phyloP scores from a whole-genome alignment of 345 rosid species.

The Bretschneidera sinensis region DNA sequence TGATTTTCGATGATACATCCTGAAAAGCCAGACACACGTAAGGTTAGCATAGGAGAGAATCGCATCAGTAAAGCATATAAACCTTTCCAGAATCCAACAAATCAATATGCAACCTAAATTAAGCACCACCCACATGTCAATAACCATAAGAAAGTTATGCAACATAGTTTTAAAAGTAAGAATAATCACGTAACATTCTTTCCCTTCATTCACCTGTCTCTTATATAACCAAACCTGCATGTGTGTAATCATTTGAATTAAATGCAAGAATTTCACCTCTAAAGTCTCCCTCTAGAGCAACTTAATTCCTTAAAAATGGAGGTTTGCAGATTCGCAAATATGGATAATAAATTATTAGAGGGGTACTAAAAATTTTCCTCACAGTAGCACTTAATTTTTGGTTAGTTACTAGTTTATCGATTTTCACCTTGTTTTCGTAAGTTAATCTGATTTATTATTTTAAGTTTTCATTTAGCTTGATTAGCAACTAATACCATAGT shows the following conservation, averaged over 20 bases:
- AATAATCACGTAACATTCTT: too few relatives aligned
- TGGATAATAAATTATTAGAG: too few relatives aligned
- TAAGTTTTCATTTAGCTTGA: too few relatives aligned
- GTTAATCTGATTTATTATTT: neutral
- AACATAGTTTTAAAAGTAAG: too few relatives aligned
- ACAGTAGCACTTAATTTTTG: neutral
- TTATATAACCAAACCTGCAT: neutral
- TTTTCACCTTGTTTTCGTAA: neutral
- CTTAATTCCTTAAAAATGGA: too few relatives aligned
- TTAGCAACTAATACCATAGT: neutral
- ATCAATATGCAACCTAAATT: neutral
- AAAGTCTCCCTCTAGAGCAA: too few relatives aligned
- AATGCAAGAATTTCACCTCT: too few relatives aligned
- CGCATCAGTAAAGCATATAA: neutral
- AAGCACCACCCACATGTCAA: neutral
- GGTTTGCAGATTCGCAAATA: too few relatives aligned
- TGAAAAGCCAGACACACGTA: slow-evolving; percentile 21
- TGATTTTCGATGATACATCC: slow-evolving; percentile 63
- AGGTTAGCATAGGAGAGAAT: neutral
- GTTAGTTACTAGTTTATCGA: neutral
- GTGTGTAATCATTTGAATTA: neutral
- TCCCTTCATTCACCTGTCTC: neutral
- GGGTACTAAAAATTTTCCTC: too few relatives aligned
- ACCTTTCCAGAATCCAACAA: neutral
- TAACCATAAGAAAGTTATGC: too few relatives aligned